Conservation (phyloP, 1,284 basidiomycete genomes). For the Leccinum laetum region DNA sequence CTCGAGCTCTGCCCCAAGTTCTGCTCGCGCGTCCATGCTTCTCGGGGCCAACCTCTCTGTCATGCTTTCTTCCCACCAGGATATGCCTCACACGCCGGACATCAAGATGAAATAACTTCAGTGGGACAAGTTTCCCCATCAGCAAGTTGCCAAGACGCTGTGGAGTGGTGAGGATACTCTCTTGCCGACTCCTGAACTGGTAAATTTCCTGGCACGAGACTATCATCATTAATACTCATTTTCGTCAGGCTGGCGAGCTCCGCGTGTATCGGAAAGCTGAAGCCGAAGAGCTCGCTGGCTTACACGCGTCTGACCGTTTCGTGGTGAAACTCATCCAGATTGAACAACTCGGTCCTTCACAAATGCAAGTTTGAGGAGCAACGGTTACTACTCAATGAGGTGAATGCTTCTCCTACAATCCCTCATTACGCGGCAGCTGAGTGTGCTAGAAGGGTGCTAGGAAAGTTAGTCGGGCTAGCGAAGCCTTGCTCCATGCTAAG, state of each 20-base stretch:
- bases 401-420: conserved; percentile 31
- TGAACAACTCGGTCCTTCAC: conserved; percentile 90
- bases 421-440: conserved; percentile 9
- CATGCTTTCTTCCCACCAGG: conserved; percentile 73
- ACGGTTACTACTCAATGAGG: conserved; percentile 72
- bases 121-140: no score
- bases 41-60: conserved; percentile 57
- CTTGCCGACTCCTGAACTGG: conserved; percentile 88
- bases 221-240: conserved; percentile 14
- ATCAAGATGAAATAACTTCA: conserved; percentile 96
- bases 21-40: conserved; percentile 58
- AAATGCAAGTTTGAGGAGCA: conserved; percentile 85
- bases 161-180: no score
- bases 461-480: conserved; percentile 80
- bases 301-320: conserved; percentile 94
- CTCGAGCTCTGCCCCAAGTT: conserved; percentile 43
- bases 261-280: conserved; percentile 89
- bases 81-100: conserved; percentile 81
- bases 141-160: no score
- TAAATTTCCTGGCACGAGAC: conserved; percentile 30
- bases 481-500: conserved; percentile 74
- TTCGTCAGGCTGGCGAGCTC: conserved; percentile 78
- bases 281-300: conserved; percentile 82
- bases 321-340: conserved; percentile 98
- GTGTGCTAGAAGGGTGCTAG: conserved; percentile 61